Percentiles rank a stretch among this genome's conserved stretches.
These are phyloP conservation scores for Blastocystis sp. DNA, from an alignment of 352 stramenopile species.

Conservation along the genomic window DNA sequence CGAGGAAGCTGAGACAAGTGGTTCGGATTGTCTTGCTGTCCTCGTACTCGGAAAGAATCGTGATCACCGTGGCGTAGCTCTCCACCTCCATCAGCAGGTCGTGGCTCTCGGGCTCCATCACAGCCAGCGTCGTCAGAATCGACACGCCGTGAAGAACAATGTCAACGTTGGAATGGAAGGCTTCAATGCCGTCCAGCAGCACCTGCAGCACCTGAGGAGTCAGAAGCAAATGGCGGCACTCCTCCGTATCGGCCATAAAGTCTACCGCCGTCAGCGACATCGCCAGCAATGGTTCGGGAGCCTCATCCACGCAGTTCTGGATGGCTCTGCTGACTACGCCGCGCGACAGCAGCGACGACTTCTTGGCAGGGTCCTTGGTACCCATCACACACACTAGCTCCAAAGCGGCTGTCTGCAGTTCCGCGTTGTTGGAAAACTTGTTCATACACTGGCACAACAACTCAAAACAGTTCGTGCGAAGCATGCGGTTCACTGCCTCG, in stretches of 20 bases:
- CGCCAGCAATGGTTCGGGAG: conserved; percentile 51
- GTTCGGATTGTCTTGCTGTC: conserved; percentile 31
- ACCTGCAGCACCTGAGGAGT: conserved; percentile 27
- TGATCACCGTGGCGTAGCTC: conserved; percentile 48
- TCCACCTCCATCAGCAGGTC: conserved; percentile 50
- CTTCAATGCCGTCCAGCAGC: conserved; percentile 45
- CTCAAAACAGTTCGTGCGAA: conserved; percentile 53
- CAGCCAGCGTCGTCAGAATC: conserved; percentile 35
- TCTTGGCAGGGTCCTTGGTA: conserved; percentile 10
- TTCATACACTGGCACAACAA: conserved; percentile 50
- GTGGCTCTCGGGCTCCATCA: conserved; percentile 1
- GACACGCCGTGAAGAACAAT: conserved; percentile 11
- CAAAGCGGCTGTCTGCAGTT: conserved; percentile 43
- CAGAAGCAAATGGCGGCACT: conserved; percentile 32
- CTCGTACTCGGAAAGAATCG: conserved; percentile 1
- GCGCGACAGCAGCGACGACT: conserved; percentile 20
- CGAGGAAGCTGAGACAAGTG: conserved; percentile 46
- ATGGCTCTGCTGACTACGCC: conserved; percentile 48
- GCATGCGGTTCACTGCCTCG: conserved; percentile 29
- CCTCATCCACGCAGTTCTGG: conserved; percentile 50
- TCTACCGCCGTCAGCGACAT: conserved; percentile 17
- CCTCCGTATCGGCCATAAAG: conserved; percentile 48
- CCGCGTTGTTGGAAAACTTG: conserved; percentile 45
- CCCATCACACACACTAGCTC: conserved; percentile 31
- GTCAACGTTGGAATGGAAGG: conserved; percentile 25